phyloP scores from a whole-genome alignment of 495 filamentous ascomycete species.

The Penicillium fimorum region DNA sequence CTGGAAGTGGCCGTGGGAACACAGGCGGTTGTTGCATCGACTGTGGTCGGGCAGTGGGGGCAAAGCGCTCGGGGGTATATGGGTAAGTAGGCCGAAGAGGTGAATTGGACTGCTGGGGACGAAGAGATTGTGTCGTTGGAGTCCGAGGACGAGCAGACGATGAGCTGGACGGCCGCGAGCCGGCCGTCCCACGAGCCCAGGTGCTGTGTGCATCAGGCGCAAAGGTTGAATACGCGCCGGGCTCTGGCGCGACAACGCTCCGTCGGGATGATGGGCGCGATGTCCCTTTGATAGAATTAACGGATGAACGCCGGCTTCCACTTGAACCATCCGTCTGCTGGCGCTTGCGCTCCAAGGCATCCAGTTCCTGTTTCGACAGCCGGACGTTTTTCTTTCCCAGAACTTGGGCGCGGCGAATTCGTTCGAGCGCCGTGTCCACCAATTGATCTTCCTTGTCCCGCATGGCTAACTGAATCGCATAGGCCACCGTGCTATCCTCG shows the following conservation, averaged over 20 bases:
- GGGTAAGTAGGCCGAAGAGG: constrained; percentile 36
- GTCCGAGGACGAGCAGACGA: constrained; percentile 39
- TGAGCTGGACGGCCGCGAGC: constrained; percentile 32
- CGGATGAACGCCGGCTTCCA: constrained; percentile 17
- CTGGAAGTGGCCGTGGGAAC: constrained; percentile 38
- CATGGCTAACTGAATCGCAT: constrained; percentile 54
- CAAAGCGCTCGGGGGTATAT: constrained; percentile 27
- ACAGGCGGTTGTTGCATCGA: constrained; percentile 29
- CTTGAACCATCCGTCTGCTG: constrained; percentile 46
- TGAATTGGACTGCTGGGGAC: constrained; percentile 33
- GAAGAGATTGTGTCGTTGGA: constrained; percentile 40
- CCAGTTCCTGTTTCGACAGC: constrained; percentile 69
- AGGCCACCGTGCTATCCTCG: constrained; percentile 46
- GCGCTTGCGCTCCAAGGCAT: constrained; percentile 70
- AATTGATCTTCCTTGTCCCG: constrained; percentile 69
- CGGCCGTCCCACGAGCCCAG: constrained; percentile 24
- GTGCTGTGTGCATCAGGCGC: constrained; percentile 23
- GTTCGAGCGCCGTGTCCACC: constrained; percentile 69
- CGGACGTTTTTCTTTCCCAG: constrained; percentile 74
- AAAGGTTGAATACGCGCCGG: constrained; percentile 25
- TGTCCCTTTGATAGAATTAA: constrained; percentile 1
- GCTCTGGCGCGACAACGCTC: constrained; percentile 22
- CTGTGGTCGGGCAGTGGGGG: constrained; percentile 29
- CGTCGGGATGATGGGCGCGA: constrained; percentile 26
- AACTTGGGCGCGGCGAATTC: constrained; percentile 71